Base-by-base conservation (phyloP, 2,329 filamentous ascomycete species). In the Grosmannia clavigera region DNA sequence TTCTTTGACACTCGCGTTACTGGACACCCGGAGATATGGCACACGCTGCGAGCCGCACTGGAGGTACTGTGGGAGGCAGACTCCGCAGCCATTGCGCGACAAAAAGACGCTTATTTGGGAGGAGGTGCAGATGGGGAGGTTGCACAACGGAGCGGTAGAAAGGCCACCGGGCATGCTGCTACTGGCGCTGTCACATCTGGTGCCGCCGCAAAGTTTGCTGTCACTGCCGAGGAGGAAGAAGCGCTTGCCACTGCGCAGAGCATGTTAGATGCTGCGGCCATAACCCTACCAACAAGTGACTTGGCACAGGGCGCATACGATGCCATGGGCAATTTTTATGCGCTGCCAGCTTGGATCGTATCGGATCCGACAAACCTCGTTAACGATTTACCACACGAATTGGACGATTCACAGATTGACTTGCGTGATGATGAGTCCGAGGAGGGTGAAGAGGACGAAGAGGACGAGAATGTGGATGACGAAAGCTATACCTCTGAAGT, bases 1-100 rank as follows among this genome's bases (percentile, higher is more conserved):
- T 96, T 95, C 77, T 97, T 95, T 72, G 91, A 96, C 63, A 96
- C 92, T 1, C 78, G 90, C 55, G 89, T 95, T 19, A 88, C 87
- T 0, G 90, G 90, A 2, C 80, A 83, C 4, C 68, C 79, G 5
- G 89, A 96, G 71, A 81, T 94, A 31, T 97, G 92, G 92, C 83
- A 83, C 66, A 86, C 88, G 0, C 72, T 96, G 16, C 80, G 80
- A 54, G 76, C 83, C 1, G 87, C 85, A 0, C 77, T 90, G 22
- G 81, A 87, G 62, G 75, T 88, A 7, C 70, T 96, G 63, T 86
- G 86, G 74, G 78, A 78, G 12, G 76, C 79, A 33, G 65, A 66
- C 54, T 33, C 56, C 2, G 55, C 59, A 1, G 48, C 58, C 19
- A n/a, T 31, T 9, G 7, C 27, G 50, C 25, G 16, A 7, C 50